Evolutionary conservation across 495 filamentous ascomycete genomes (phyloP).

Genomic region (Pseudevernia furfuracea): DNA sequence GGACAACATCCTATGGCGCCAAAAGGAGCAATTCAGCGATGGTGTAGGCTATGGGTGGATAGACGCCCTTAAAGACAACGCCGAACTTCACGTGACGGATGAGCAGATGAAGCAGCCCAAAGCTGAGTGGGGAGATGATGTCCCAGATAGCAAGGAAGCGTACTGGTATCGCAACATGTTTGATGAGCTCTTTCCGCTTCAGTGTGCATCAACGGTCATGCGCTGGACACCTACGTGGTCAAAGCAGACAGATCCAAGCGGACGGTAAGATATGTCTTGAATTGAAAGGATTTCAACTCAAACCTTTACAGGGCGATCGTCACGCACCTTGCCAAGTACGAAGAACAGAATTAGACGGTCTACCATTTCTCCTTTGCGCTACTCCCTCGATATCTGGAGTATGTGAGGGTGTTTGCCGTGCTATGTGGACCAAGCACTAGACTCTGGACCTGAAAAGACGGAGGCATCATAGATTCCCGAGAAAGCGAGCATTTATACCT

Average conservation of each 20-base stretch:
- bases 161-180: slow-evolving; percentile 99
- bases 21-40: slow-evolving; percentile 99
- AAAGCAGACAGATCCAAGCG: slow-evolving; percentile 89
- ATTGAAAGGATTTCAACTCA: slow-evolving; percentile 13
- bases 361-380: neutral
- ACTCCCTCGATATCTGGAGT: neutral
- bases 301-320: slow-evolving; percentile 52
- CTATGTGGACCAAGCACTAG: neutral
- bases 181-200: slow-evolving; percentile 92
- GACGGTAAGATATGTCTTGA: slow-evolving; percentile 54
- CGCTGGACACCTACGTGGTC: slow-evolving; percentile 98
- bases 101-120: slow-evolving; percentile 97
- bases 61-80: slow-evolving; percentile 89
- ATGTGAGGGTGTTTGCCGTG: neutral
- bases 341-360: slow-evolving; percentile 28
- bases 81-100: slow-evolving; percentile 78
- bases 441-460: neutral
- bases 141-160: slow-evolving; percentile 95
- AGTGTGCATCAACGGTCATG: slow-evolving; percentile 88
- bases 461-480: neutral
- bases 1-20: slow-evolving; percentile 89
- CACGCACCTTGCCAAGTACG: slow-evolving; percentile 63
- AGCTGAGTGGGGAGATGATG: slow-evolving; percentile 84
- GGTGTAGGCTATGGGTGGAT: slow-evolving; percentile 99
- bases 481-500: neutral